Evolutionary conservation across 331 rosid genomes (phyloP), one percentile per base, ranked within the genome.

Genomic region (Saraca asoca): DNA sequence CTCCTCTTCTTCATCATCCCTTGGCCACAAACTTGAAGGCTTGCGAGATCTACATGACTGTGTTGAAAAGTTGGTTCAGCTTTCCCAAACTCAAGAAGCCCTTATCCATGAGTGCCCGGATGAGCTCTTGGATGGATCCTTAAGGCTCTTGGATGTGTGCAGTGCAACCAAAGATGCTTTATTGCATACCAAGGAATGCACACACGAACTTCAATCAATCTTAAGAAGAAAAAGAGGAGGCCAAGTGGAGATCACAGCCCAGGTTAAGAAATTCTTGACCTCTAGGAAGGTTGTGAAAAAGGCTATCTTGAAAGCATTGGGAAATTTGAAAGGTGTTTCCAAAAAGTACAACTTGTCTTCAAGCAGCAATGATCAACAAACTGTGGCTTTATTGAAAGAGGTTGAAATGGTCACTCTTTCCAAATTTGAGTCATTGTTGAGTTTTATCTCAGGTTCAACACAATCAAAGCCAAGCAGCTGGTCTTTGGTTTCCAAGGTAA

Each of bases 391-490:
- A 35, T 53, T 75, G 9, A 45, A 61, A 41, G 59, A 75, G 5
- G 58, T 68, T 44, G 75, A 68, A 55, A 41, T 44, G 18, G 60
- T 72, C 0, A 76, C 84, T 51, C 62, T 84, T 50, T 55, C 80
- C 16, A 35, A 52, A 44, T 75, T 75, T 19, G 60, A 68, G 48
- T 35, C 38, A 45, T 18, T 60, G 0, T 6, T 68, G 5, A 61
- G 61, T 10, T 75, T 68, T 14, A 68, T 75, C 37, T 68, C 70
- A 51, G 70, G 60, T 12, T 37, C 54, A 34, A 9, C 70, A 18
- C 65, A 51, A 43, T 24, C 70, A 35, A 75, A 67, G 44, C 12
- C 65, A 31, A 52, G 52, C 6, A 67, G 29, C 17, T 67, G 70
- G 74, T n/a, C 44, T 20, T 75, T 75, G 58, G 68, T 75, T 51